Evolutionary conservation across 768 basidiomycete genomes (phyloP), one percentile per base, ranked within the genome.

Genomic region (Tylopilus balloui): DNA sequence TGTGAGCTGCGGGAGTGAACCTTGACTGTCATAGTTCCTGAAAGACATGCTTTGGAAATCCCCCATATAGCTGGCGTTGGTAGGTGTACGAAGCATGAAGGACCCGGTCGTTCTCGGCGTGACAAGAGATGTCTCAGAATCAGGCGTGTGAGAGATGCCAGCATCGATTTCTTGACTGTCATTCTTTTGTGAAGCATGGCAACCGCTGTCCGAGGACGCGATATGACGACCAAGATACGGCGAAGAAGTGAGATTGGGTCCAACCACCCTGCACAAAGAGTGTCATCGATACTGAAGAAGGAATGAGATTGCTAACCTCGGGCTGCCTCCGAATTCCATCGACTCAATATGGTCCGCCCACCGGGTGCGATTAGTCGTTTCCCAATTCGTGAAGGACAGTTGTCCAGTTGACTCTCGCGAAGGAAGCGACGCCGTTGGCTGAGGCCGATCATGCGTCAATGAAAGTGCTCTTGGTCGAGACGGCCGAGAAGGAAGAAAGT

Each of bases 41-140:
- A 60, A 62, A 42, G 32, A 34, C 54, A 62, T 47, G 38, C 56
- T 61, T 48, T 64, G 68, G 39, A 69, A 57, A 51, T 69, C 70
- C n/a, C 60, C 66, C 52, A 61, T 54, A 50, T 69, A 67, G 34
- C 63, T 70, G 40, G 59, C 61, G 38, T 66, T 73, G 12, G 72
- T 73, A 2, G 76, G 83, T 21, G 81, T 79, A 38, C 67, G 63
- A 47, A 77, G 78, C 59, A 76, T 77, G 27, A 70, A 59, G 12
- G 76, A 73, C 25, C 70, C 75, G 31, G 76, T 70, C 8, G 74
- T 78, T 57, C 71, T 75, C 9, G 78, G 78, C 3, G 76, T 81
- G 41, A 76, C 66, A 27, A 77, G 78, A 15, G 76, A 78, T 55
- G 68, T 61, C 17, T 68, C 78, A 25, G 78, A 67, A 25, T 70